These are phyloP conservation scores for Dendrobium officinale DNA, from an alignment of 106 monocot species.

Conservation along the genomic window DNA sequence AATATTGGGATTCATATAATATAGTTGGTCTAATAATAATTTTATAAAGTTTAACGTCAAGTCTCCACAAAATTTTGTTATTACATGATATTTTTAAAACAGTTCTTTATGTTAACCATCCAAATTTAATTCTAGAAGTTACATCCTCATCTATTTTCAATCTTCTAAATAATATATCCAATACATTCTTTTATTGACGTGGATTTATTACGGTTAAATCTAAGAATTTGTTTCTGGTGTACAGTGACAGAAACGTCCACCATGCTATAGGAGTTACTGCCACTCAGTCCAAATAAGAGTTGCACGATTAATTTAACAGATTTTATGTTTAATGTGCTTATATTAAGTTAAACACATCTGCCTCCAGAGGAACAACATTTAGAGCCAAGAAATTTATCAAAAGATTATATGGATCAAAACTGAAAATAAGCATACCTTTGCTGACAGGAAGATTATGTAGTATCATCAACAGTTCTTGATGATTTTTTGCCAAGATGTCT, in stretches of 20 bases:
- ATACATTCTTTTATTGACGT: too few species aligned
- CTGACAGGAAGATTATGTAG: slow-evolving; percentile 51
- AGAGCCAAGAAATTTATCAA: background rate
- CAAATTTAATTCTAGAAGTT: too few species aligned
- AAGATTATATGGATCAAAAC: background rate
- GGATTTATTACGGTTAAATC: background rate
- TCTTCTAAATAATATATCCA: too few species aligned
- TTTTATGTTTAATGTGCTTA: background rate
- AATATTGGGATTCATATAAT: too few species aligned
- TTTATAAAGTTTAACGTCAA: too few species aligned
- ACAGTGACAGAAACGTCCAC: background rate
- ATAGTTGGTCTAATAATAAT: too few species aligned
- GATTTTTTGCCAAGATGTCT: slow-evolving; percentile 37
- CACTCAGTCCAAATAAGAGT: background rate
- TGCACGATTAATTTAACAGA: background rate
- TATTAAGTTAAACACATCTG: background rate
- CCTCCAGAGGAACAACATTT: background rate
- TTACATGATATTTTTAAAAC: too few species aligned
- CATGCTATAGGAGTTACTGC: background rate
- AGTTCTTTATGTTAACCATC: too few species aligned
- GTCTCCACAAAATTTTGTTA: too few species aligned
- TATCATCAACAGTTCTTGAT: slow-evolving; percentile 37
- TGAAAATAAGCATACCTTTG: slow-evolving; percentile 33
- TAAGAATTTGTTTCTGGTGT: background rate
- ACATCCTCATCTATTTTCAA: too few species aligned